Evolutionary conservation across 306 rosid species (phyloP).

Genomic region (Lathyrus tuberosus): DNA sequence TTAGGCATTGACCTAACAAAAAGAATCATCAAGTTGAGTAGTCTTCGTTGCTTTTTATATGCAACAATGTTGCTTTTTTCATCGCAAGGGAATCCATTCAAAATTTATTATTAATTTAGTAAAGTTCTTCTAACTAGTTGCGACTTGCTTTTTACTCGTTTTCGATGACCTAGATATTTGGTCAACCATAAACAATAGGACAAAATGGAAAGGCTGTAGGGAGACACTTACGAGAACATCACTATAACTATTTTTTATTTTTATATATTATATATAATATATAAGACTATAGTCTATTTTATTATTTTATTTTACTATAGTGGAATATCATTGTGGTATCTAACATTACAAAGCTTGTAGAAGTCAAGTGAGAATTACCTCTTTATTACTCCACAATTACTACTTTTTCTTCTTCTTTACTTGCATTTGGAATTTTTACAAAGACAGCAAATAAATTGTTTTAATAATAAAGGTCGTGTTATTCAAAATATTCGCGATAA

Average conservation of each 20-base stretch:
- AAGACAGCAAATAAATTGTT: no score
- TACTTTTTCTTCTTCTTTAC: no score
- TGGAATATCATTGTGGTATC: conserved; percentile 38
- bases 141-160: conserved; percentile 25
- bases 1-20: conserved; percentile 51
- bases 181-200: conserved; percentile 45
- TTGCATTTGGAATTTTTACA: no score
- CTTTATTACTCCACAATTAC: background rate
- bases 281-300: background rate
- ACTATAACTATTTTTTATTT: background rate
- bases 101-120: background rate
- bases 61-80: conserved; percentile 35
- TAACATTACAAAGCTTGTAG: background rate
- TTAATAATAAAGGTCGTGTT: no score
- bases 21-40: conserved; percentile 36
- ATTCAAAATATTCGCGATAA: no score
- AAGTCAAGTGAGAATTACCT: conserved; percentile 40
- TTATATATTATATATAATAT: no score
- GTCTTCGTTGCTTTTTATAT: conserved; percentile 31
- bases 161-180: conserved; percentile 23
- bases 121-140: conserved; percentile 26
- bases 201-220: conserved; percentile 32
- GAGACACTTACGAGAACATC: conserved; percentile 40
- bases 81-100: conserved; percentile 42
- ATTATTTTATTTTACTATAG: background rate